A percentile compares a stretch with the other conserved stretches of the same genome.
Evolutionary conservation across 257 asterid genomes (phyloP).

Genomic region (Thymus mandschuricus): DNA sequence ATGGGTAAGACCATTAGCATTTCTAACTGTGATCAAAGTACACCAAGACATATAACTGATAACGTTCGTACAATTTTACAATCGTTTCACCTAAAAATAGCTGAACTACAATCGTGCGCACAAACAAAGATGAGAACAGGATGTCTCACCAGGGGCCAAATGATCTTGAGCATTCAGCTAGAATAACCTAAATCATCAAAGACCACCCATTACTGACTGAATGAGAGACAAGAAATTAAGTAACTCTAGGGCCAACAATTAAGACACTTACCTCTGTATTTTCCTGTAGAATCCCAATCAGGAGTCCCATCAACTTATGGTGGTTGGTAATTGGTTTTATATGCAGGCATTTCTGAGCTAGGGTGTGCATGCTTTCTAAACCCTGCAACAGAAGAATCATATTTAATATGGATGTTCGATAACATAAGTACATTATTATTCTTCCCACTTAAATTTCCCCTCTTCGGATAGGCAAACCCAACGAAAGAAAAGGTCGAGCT

Average conservation of each 20-base stretch:
- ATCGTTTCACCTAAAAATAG: slow-evolving; percentile 4
- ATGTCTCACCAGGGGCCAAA: slow-evolving; percentile 92
- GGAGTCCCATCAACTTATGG: slow-evolving; percentile 79
- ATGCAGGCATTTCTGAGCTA: slow-evolving; percentile 90
- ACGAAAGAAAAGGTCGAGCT: slow-evolving; percentile 7
- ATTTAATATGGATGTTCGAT: slow-evolving; percentile 20
- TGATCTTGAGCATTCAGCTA: slow-evolving; percentile 93
- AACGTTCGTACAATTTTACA: slow-evolving; percentile 17
- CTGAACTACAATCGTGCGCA: slow-evolving; percentile 16
- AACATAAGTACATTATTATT: slow-evolving; percentile 8
- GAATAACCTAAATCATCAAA: slow-evolving; percentile 66
- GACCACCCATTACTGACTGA: slow-evolving; percentile 27
- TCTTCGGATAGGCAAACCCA: slow-evolving; percentile 10
- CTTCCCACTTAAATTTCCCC: slow-evolving; percentile 29
- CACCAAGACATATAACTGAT: slow-evolving; percentile 15
- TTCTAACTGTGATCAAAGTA: slow-evolving; percentile 24
- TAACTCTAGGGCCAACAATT: slow-evolving; percentile 1
- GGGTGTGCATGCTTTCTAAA: slow-evolving; percentile 78
- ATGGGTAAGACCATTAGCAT: too few relatives aligned
- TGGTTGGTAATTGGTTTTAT: slow-evolving; percentile 62
- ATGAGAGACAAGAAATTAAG: slow-evolving; percentile 24
- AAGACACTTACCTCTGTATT: slow-evolving; percentile 68
- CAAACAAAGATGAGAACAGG: slow-evolving; percentile 4
- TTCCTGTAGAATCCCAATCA: slow-evolving; percentile 83
- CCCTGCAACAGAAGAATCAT: slow-evolving; percentile 59